These are phyloP conservation scores for Crithidia thermophila DNA, from an alignment of 208 protist species.

Conservation along the genomic window DNA sequence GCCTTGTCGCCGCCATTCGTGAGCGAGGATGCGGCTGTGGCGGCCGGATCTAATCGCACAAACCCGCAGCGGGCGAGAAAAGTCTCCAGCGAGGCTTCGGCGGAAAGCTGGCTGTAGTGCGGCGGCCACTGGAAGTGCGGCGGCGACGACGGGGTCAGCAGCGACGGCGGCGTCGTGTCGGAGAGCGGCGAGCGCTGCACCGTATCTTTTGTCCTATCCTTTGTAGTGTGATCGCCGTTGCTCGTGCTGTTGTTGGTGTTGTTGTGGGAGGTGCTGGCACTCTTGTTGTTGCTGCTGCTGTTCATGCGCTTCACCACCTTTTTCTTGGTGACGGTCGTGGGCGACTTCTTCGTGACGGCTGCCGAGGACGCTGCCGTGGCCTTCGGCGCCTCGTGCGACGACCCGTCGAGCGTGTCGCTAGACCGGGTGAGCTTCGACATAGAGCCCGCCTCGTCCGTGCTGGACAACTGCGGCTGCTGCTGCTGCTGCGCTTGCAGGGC, in stretches of 20 bases:
- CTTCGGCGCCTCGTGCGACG: too few relatives aligned
- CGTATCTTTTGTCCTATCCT: not conserved
- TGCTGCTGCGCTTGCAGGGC: not conserved
- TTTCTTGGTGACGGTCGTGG: too few relatives aligned
- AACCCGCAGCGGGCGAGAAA: conserved; percentile 34
- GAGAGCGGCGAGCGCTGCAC: not conserved
- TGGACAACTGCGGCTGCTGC: not conserved
- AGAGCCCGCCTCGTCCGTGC: not conserved
- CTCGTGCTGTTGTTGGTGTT: not conserved
- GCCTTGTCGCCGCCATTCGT: too few relatives aligned
- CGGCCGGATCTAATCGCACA: not conserved
- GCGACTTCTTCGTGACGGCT: too few relatives aligned
- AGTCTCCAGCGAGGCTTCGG: conserved; percentile 6
- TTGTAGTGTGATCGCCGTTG: not conserved
- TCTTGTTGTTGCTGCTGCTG: not conserved
- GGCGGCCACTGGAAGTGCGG: conserved; percentile 14
- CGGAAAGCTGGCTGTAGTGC: conserved; percentile 10
- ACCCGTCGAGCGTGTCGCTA: too few relatives aligned
- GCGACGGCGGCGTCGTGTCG: not conserved
- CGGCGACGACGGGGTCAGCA: not conserved
- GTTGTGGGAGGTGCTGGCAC: too few relatives aligned
- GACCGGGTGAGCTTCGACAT: too few relatives aligned
- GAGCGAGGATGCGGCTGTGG: not conserved
- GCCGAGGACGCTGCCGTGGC: too few relatives aligned
- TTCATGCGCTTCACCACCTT: too few relatives aligned